Evolutionary conservation across 768 basidiomycete species (phyloP), one percentile per base, ranked within the genome.

Genomic region (Harrya chromipes): DNA sequence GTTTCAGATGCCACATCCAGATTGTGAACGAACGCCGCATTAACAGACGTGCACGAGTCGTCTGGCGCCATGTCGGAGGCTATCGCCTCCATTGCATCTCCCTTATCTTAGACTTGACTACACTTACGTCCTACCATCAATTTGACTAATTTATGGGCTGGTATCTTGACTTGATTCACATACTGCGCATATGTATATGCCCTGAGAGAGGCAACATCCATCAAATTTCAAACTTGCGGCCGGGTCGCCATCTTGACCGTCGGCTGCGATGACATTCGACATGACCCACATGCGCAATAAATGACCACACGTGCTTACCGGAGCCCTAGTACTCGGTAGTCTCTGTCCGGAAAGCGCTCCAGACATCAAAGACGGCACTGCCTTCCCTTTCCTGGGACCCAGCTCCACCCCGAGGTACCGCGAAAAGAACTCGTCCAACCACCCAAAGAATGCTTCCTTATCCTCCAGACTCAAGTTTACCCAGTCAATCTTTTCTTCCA

Each of bases 401-500:
- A 69, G 19, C 43, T 55, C 53, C 21, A 67, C 63, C 20, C 64
- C 57, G 19, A 74, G 64, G 42, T 70, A 71, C 29, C 74, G 73
- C 14, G 79, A 75, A 59, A 91, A 91, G 68, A 84, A 90, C 59
- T 90, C 88, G 62, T 91, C 88, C 19, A 91, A 72, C 87, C 88
- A 90, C 51, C 68, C 67, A 65, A 90, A 91, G 61, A 91, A 86
- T 21, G 72, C 79, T 26, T 79, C 70, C 61, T 88, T 90, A 59
- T 91, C 87, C 61, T 83, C 75, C 19, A 63, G 59, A 2, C 81
- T 78, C 40, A 91, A 72, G 63, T 86, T 82, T 6, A 74, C 65
- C 88, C 88, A 91, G 61, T 88, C 82, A 26, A 90, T 79, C 35
- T 51, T 58, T 14, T 52, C 58, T 14, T 56, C 35, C 35, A 26